Evolutionary conservation across 768 basidiomycete species (phyloP).

Genomic region (Dentipellis fragilis): DNA sequence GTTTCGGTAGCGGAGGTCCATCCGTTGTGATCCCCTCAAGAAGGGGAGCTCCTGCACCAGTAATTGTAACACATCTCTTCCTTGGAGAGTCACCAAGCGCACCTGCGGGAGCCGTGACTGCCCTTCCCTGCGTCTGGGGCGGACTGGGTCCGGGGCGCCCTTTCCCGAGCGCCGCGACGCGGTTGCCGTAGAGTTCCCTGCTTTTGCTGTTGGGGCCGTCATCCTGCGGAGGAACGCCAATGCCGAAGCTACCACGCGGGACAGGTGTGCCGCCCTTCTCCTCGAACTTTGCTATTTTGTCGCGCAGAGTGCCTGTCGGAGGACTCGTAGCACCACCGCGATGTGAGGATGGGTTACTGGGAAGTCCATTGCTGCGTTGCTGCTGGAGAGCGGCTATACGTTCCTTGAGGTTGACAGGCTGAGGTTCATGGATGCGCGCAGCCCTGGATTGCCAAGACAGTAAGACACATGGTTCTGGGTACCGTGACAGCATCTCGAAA

Average conservation of each 20-base stretch:
- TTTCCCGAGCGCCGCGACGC: slow-evolving; percentile 34
- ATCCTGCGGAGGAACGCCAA: slow-evolving; percentile 49
- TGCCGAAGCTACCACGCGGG: slow-evolving; percentile 65
- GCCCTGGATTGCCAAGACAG: slow-evolving; percentile 3
- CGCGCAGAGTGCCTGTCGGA: slow-evolving; percentile 30
- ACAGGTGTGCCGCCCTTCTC: slow-evolving; percentile 66
- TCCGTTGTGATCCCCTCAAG: no score
- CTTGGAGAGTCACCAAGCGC: background rate
- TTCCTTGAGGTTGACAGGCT: slow-evolving; percentile 56
- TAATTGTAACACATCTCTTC: background rate
- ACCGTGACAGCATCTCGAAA: background rate
- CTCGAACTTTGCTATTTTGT: slow-evolving; percentile 77
- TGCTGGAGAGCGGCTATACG: slow-evolving; percentile 78
- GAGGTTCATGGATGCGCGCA: slow-evolving; percentile 13
- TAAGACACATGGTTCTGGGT: background rate
- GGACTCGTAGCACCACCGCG: slow-evolving; percentile 14
- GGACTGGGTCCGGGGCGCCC: slow-evolving; percentile 10
- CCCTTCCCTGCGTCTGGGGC: slow-evolving; percentile 2
- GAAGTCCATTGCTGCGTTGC: slow-evolving; percentile 22
- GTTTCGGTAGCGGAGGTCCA: no score
- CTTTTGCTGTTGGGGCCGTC: slow-evolving; percentile 37
- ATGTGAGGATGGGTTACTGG: slow-evolving; percentile 22
- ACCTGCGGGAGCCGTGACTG: slow-evolving; percentile 8
- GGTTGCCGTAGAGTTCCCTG: slow-evolving; percentile 67
- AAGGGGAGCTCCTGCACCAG: background rate